Evolutionary conservation across 371 early-diverging fungal species (phyloP), one percentile per base, ranked within the genome.

Genomic region (Choanephora cucurbitarum): DNA sequence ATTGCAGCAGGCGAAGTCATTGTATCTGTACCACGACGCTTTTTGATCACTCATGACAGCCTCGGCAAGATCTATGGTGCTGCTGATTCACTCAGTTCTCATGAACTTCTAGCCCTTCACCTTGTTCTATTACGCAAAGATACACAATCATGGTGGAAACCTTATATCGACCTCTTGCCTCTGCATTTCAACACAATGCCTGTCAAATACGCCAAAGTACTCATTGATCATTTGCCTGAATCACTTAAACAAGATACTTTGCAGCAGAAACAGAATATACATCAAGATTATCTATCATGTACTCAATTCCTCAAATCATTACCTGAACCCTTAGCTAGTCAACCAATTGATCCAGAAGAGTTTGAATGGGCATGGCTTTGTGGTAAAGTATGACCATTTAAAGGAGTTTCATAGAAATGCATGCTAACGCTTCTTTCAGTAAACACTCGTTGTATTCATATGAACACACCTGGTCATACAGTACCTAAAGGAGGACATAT

Each of bases 311-410:
- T 79, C 3, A 73, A 79, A 56, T 75, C 75, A 49, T 52, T 45
- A 15, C 6, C 19, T 8, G 21, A 18, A 23, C 18, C 22, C 0
- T 22, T 23, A 9, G 41, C 13, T 3, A 32, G 21, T 42, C 3
- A 49, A 8, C 5, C 57, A 13, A 24, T 21, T 13, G 44, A 28
- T 18, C 39, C 43, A 24, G 63, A 71, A 7, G 81, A 80, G 32
- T 84, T 77, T 47, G 77, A 81, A 59, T 80, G 81, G 79, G 85
- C 82, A 3, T 84, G 85, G 85, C 70, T 84, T 8, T 82, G 82
- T 69, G 84, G 83, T 83, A 66, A 56, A 59, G 19, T 32, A 19
- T 6, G 17, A 9, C n/a, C n/a, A n/a, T n/a, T n/a, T n/a, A n/a
- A n/a, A n/a, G n/a, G n/a, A n/a, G n/a, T n/a, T n/a, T n/a, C n/a